Evolutionary conservation across 2,329 filamentous ascomycete genomes (phyloP).

Genomic region (Fusarium drepaniforme): DNA sequence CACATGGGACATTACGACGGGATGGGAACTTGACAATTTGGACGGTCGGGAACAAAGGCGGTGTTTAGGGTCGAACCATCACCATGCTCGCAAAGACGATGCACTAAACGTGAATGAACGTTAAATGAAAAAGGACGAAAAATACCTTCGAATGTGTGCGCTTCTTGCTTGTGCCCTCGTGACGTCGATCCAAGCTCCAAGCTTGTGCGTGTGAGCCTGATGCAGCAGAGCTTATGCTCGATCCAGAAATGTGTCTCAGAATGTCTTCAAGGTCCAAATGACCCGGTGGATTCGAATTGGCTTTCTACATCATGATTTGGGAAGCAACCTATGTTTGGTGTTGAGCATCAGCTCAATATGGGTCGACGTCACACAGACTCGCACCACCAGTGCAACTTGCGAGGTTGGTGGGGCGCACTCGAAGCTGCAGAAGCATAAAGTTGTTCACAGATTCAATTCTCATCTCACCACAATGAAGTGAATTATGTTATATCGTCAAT

Average conservation of each 20-base stretch:
- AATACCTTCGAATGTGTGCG: constrained; percentile 23
- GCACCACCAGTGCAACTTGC: background rate
- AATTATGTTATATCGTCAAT: background rate
- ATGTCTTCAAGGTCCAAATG: background rate
- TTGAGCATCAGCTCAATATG: constrained; percentile 7
- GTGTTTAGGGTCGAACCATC: constrained; percentile 47
- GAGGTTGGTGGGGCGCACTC: background rate
- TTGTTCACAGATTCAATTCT: background rate
- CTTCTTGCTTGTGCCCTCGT: constrained; percentile 15
- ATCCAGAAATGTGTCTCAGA: background rate
- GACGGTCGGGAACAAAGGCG: constrained; percentile 48
- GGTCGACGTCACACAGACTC: constrained; percentile 27
- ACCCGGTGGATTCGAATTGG: background rate
- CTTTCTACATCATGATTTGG: background rate
- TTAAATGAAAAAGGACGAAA: constrained; percentile 45
- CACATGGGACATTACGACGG: constrained; percentile 47
- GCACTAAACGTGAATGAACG: constrained; percentile 40
- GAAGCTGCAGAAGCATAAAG: background rate
- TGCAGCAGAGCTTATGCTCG: background rate
- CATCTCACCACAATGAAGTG: background rate
- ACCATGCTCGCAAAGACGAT: constrained; percentile 43
- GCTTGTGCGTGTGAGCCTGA: background rate
- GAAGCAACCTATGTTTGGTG: constrained; percentile 18
- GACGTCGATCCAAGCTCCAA: constrained; percentile 2
- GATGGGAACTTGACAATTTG: constrained; percentile 47